Evolutionary conservation across 192 early-diverging fungal species (phyloP), one percentile per base, ranked within the genome.

Genomic region (Coemansia sp.): DNA sequence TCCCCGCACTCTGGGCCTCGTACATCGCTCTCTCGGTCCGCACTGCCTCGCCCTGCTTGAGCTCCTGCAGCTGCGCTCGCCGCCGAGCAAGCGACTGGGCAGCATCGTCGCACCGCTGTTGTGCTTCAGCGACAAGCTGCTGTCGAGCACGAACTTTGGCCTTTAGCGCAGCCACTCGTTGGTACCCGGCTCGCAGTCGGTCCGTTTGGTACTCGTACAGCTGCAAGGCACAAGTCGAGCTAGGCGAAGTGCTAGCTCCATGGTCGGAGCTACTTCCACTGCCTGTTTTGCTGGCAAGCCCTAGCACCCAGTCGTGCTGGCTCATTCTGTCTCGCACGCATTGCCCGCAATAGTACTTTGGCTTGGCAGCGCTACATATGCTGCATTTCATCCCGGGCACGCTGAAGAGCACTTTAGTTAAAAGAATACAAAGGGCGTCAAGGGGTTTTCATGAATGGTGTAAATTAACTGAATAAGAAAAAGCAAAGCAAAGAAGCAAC

Each of bases 341-440:
- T 9, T 49, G 64, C 17, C 64, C 69, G 59, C 84, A 85, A 58
- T 78, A 85, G 64, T 66, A 61, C 26, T 64, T 71, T 46, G 63
- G 39, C 43, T 61, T 74, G 23, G 40, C 37, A 14, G 63, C 61
- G 28, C 62, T 74, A 53, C 84, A 85, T 21, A 73, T 64, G 58
- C 67, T 49, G 70, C 84, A 85, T 77, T 85, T 72, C 84, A 85
- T 85, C 19, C 59, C 59, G 59, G 32, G 55, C 26, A 57, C 53
- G 23, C 49, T 52, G 49, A 14, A 55, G 23, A 63, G 39, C 47
- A 33, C 17, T 37, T 30, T 47, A 30, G 57, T n/a, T 21, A 28
- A 17, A 72, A 19, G 16, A 30, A 65, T 49, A 47, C 6, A 44
- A 17, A 42, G 17, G 11, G 42, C 33, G 49, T 52, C 49, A 23